A percentile compares a stretch with the other conserved stretches of the same genome.
phyloP scores from a whole-genome alignment of 2,329 filamentous ascomycete genomes.

The Fusarium subtropicale region DNA sequence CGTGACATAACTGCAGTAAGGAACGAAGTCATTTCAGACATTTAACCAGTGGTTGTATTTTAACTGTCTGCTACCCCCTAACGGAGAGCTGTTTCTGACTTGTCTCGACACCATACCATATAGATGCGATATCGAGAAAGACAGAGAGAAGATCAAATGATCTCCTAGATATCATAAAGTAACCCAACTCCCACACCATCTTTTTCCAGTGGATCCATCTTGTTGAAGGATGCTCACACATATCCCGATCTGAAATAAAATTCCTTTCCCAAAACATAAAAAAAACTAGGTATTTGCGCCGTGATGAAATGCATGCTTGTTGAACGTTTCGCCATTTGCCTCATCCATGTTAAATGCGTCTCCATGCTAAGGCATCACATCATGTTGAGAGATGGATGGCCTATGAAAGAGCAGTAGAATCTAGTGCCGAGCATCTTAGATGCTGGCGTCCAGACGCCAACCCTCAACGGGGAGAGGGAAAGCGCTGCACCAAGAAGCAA shows the following conservation, averaged over 20 bases:
- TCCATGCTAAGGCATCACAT: conserved; percentile 32
- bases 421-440: conserved; percentile 55
- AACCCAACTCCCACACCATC: conserved; percentile 46
- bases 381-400: conserved; percentile 24
- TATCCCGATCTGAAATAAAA: conserved; percentile 41
- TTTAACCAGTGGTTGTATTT: conserved; percentile 32
- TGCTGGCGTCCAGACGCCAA: conserved; percentile 71
- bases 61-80: conserved; percentile 15
- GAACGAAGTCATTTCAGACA: not conserved
- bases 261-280: conserved; percentile 27
- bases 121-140: conserved; percentile 6
- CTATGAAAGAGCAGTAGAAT: conserved; percentile 12
- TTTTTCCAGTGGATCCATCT: conserved; percentile 42
- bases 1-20: not conserved
- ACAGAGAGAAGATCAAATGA: conserved; percentile 31
- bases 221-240: conserved; percentile 46
- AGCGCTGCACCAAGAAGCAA: conserved; percentile 83
- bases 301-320: conserved; percentile 50
- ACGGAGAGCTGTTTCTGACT: conserved; percentile 3
- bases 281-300: conserved; percentile 47
- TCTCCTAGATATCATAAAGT: conserved; percentile 36
- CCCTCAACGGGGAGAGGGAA: conserved; percentile 93
- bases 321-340: conserved; percentile 50
- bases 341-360: conserved; percentile 50
- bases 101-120: not conserved